These are phyloP conservation scores for Penicillium salamii DNA, from an alignment of 495 filamentous ascomycete genomes.

Conservation along the genomic window DNA sequence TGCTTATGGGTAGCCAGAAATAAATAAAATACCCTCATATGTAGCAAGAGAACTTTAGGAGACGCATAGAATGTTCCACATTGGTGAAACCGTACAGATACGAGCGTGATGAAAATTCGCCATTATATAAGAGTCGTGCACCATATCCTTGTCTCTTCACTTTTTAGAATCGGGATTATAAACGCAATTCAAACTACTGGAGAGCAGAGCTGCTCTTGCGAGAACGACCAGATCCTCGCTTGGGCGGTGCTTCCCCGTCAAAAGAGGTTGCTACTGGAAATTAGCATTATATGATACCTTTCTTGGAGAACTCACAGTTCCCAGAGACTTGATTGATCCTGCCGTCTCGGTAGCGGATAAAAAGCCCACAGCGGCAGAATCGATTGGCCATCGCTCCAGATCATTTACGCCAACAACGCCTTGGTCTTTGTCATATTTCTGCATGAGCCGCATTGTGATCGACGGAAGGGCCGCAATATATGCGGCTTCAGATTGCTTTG, in stretches of 20 bases:
- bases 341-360: not conserved
- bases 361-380: not conserved
- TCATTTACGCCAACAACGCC: not conserved
- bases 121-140: not conserved
- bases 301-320: not conserved
- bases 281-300: not conserved
- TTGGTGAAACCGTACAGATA: not conserved
- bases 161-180: not conserved
- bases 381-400: slow-evolving; percentile 2
- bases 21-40: no score
- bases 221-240: slow-evolving; percentile 6
- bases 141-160: not conserved
- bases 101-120: not conserved
- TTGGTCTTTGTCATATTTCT: slow-evolving; percentile 1
- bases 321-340: not conserved
- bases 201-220: slow-evolving; percentile 4
- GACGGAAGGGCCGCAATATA: not conserved
- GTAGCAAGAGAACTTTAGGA: no score
- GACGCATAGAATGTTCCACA: no score
- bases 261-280: slow-evolving; percentile 1
- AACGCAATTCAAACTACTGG: not conserved
- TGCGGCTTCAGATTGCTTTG: not conserved
- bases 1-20: not conserved
- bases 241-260: not conserved
- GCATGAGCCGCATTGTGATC: not conserved